A percentile compares a stretch with the other conserved stretches of the same genome.
These are phyloP conservation scores for Crithidia expoeki DNA, from an alignment of 208 protist species.

Conservation along the genomic window DNA sequence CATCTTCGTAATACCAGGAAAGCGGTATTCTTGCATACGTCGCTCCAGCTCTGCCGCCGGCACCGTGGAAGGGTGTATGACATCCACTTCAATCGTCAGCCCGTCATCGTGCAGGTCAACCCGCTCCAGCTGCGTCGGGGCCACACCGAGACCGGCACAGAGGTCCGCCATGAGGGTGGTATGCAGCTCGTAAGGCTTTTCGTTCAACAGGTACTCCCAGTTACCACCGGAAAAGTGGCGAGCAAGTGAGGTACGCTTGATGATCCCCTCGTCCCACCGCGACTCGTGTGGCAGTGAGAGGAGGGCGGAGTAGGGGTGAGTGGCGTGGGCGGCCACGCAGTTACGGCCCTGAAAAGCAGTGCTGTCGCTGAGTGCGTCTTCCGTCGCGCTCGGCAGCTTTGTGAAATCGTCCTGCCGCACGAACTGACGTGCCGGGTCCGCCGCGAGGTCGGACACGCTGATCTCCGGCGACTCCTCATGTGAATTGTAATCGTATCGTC, in stretches of 20 bases:
- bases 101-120: slow-evolving; percentile 34
- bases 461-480: slow-evolving; percentile 2
- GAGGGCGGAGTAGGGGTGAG: slow-evolving; percentile 6
- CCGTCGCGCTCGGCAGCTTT: slow-evolving; percentile 11
- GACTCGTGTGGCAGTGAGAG: slow-evolving; percentile 12
- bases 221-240: slow-evolving; percentile 50
- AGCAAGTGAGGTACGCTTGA: slow-evolving; percentile 27
- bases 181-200: slow-evolving; percentile 59
- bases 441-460: not conserved
- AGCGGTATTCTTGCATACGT: slow-evolving; percentile 49
- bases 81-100: slow-evolving; percentile 42
- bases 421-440: slow-evolving; percentile 12
- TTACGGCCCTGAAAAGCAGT: not conserved
- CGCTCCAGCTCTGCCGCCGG: slow-evolving; percentile 37
- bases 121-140: slow-evolving; percentile 39
- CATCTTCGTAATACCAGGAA: slow-evolving; percentile 37
- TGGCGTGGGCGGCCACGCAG: not conserved
- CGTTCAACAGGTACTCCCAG: slow-evolving; percentile 54
- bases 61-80: slow-evolving; percentile 44
- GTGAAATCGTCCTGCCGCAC: slow-evolving; percentile 17
- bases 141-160: slow-evolving; percentile 45
- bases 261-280: slow-evolving; percentile 1
- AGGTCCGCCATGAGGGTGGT: slow-evolving; percentile 49
- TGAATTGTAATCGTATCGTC: not conserved
- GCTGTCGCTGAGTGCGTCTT: slow-evolving; percentile 8